Percentiles rank a stretch among this genome's conserved stretches.
phyloP scores from a whole-genome alignment of 805 yeast genomes.

The Candida insectorum region DNA sequence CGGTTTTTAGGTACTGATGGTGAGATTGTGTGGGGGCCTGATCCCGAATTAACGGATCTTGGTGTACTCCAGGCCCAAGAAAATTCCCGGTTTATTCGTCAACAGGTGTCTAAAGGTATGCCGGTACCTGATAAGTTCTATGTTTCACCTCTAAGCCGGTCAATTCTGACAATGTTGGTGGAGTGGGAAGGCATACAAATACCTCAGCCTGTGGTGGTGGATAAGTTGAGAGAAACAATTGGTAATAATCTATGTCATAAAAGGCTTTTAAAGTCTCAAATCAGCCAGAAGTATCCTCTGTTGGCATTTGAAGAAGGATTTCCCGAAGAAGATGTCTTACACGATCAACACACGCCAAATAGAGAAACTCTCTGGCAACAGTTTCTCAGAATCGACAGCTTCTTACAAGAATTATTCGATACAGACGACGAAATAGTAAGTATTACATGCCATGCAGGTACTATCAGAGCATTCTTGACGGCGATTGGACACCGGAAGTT shows the following conservation, averaged over 20 bases:
- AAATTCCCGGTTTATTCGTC: slow-evolving; percentile 39
- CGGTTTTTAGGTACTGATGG: slow-evolving; percentile 52
- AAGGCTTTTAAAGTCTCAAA: slow-evolving; percentile 40
- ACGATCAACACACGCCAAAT: slow-evolving; percentile 29
- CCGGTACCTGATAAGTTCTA: slow-evolving; percentile 56
- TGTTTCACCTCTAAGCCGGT: slow-evolving; percentile 62
- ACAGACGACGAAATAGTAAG: slow-evolving; percentile 26
- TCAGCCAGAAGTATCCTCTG: slow-evolving; percentile 30
- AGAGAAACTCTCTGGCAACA: slow-evolving; percentile 49
- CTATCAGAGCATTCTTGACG: slow-evolving; percentile 43
- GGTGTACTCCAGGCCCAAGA: slow-evolving; percentile 57
- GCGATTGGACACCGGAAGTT: slow-evolving; percentile 51
- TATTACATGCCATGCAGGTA: slow-evolving; percentile 50
- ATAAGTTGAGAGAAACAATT: slow-evolving; percentile 55
- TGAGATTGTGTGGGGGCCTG: slow-evolving; percentile 55
- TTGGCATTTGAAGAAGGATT: slow-evolving; percentile 43
- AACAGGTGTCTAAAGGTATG: slow-evolving; percentile 43
- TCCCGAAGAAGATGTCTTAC: slow-evolving; percentile 47
- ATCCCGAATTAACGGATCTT: slow-evolving; percentile 53
- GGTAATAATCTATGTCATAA: slow-evolving; percentile 62
- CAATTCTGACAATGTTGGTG: slow-evolving; percentile 49
- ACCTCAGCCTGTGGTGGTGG: slow-evolving; percentile 33
- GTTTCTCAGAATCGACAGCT: slow-evolving; percentile 44
- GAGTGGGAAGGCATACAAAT: slow-evolving; percentile 46
- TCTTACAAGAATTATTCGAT: slow-evolving; percentile 34